Evolutionary conservation across 208 protist genomes (phyloP).

Genomic region (Wallacemonas sp.): DNA sequence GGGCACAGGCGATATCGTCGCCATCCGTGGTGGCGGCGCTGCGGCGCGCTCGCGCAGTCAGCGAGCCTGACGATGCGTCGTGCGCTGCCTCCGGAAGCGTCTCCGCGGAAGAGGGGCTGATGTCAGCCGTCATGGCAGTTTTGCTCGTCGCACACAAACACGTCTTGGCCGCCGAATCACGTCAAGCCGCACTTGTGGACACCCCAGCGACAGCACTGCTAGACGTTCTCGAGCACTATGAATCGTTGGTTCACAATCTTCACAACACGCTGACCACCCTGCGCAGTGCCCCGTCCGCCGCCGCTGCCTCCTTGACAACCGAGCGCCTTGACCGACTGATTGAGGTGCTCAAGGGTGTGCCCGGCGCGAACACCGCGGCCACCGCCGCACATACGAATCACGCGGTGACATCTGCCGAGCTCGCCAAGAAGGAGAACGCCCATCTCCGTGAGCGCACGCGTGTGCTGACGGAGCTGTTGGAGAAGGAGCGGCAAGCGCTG

Average conservation of each 20-base stretch:
- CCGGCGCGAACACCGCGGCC: neutral
- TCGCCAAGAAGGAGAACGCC: constrained; percentile 36
- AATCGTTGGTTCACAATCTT: neutral
- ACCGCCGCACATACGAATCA: neutral
- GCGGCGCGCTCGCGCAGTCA: neutral
- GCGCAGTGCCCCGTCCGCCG: neutral
- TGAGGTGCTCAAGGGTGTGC: neutral
- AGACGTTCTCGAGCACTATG: neutral
- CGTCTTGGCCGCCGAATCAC: neutral
- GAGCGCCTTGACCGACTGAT: neutral
- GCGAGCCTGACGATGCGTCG: neutral
- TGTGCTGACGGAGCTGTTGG: constrained; percentile 48
- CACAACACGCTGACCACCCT: neutral
- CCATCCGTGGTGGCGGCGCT: constrained; percentile 1
- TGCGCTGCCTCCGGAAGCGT: too few species aligned
- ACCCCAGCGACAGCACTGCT: neutral
- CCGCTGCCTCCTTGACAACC: neutral
- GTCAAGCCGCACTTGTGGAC: neutral
- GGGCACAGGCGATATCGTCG: neutral
- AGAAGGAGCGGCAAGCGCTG: constrained; percentile 43
- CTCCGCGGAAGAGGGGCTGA: neutral
- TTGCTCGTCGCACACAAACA: neutral
- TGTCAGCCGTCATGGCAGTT: neutral
- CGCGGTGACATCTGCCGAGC: neutral
- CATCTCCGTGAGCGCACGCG: constrained; percentile 50